Conservation (phyloP, 345 rosid genomes). For the Brassica juncea region DNA sequence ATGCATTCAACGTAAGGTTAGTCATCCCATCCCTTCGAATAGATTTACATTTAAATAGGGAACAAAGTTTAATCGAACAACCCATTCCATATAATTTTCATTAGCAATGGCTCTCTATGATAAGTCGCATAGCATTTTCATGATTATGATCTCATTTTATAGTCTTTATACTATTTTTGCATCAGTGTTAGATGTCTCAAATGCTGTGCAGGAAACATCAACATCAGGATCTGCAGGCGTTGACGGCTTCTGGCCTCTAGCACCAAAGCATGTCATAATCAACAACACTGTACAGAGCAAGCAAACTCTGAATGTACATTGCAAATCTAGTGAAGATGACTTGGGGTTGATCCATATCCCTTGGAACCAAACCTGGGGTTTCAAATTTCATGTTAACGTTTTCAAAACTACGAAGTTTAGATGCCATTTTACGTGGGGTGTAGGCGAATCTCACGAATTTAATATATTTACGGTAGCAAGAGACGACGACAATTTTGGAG, state of each 20-base stretch:
- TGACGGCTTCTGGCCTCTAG: not conserved
- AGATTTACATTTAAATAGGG: not conserved
- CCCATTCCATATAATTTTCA: not conserved
- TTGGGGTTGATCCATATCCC: not conserved
- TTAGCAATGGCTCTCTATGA: not conserved
- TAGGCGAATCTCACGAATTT: constrained; percentile 10
- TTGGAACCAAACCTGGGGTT: not conserved
- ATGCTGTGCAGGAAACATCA: not conserved
- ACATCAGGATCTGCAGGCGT: not conserved
- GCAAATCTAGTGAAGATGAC: not conserved
- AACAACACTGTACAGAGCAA: not conserved
- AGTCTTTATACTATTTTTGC: not conserved
- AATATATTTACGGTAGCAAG: constrained; percentile 14
- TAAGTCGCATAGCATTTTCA: not conserved
- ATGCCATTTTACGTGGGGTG: constrained; percentile 15
- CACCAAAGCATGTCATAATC: not conserved
- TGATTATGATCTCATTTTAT: not conserved
- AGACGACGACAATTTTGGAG: constrained; percentile 8
- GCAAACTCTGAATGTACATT: not conserved
- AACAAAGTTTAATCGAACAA: not conserved
- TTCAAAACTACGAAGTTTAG: not conserved
- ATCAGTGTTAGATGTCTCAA: not conserved
- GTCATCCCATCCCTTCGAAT: not conserved
- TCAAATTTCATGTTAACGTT: constrained; percentile 18
- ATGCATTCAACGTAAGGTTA: not conserved